Evolutionary conservation across 1,284 basidiomycete genomes (phyloP).

Genomic region (Ustilago esculenta): DNA sequence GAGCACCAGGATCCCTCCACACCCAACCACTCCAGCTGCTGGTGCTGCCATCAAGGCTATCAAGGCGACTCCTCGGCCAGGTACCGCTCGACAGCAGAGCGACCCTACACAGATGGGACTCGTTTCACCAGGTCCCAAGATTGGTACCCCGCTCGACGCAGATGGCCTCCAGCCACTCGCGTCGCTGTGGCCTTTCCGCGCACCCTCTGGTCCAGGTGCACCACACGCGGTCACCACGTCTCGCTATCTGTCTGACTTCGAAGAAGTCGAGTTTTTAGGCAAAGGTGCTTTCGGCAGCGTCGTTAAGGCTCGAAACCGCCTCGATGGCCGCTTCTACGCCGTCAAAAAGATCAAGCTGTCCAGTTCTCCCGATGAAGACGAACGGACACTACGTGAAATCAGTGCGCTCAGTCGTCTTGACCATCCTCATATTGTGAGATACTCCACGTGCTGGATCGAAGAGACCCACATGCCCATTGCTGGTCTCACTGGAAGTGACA

Average conservation of each 20-base stretch:
- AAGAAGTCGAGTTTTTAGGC: conserved; percentile 70
- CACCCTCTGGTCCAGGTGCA: conserved; percentile 20
- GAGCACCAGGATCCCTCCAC: conserved; percentile 21
- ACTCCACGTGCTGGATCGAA: conserved; percentile 69
- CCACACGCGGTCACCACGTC: conserved; percentile 38
- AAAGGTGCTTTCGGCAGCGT: conserved; percentile 93
- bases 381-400: conserved; percentile 89
- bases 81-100: conserved; percentile 25
- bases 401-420: conserved; percentile 85
- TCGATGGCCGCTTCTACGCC: conserved; percentile 71
- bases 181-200: conserved; percentile 60
- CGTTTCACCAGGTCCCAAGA: conserved; percentile 15
- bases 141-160: conserved; percentile 5
- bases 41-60: conserved; percentile 2
- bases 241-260: conserved; percentile 65
- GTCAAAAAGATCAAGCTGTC: conserved; percentile 87
- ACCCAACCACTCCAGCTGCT: conserved; percentile 4
- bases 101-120: conserved; percentile 5
- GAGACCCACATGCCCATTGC: conserved; percentile 50
- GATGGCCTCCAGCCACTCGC: conserved; percentile 27
- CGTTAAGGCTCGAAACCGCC: conserved; percentile 87
- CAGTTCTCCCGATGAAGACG: conserved; percentile 80
- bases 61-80: conserved; percentile 19
- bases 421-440: conserved; percentile 90
- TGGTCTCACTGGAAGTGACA: conserved; percentile 35